Evolutionary conservation across 345 rosid genomes (phyloP).

Genomic region (Gossypium turneri): DNA sequence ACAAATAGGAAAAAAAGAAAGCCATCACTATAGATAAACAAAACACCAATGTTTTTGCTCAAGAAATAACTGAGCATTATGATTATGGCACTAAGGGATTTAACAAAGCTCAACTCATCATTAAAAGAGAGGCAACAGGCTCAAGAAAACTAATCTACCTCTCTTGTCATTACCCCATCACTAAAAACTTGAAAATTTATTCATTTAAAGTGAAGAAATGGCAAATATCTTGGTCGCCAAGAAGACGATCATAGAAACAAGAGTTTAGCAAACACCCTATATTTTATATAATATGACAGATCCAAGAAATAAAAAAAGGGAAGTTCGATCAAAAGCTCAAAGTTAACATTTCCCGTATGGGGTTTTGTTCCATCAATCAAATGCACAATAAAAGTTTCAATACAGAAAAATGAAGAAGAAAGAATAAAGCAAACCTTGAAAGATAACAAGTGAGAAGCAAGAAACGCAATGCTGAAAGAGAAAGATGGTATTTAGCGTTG

Average conservation of each 20-base stretch:
- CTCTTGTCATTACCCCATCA: no score
- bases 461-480: slow-evolving; percentile 5
- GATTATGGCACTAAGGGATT: background rate
- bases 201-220: background rate
- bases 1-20: background rate
- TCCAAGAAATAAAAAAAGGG: background rate
- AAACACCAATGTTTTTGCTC: no score
- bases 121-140: background rate
- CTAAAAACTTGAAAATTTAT: background rate
- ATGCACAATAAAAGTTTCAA: background rate
- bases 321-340: background rate
- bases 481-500: background rate
- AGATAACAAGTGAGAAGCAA: slow-evolving; percentile 23
- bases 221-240: background rate
- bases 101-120: background rate
- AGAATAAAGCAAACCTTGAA: slow-evolving; percentile 17
- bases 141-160: background rate
- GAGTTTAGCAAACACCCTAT: no score
- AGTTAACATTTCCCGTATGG: background rate
- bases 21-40: background rate
- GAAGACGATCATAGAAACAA: background rate
- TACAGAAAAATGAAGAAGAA: background rate
- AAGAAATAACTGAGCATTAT: no score
- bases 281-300: background rate
- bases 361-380: background rate